These are phyloP conservation scores for Corchorus olitorius DNA, from an alignment of 345 rosid genomes.

Conservation along the genomic window DNA sequence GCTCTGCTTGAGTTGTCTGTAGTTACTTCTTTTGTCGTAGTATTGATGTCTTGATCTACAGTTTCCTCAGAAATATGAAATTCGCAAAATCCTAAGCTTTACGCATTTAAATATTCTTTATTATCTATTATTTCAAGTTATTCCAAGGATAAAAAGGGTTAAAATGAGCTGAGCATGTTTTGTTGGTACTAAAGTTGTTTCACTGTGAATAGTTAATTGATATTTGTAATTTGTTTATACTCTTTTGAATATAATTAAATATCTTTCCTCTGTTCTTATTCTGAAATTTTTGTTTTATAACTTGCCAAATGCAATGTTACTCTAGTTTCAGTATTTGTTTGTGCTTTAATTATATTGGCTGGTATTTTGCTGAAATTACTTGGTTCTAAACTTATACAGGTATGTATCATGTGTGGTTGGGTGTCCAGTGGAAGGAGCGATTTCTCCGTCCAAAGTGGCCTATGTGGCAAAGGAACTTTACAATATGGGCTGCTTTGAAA, in stretches of 20 bases:
- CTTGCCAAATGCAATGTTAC: background rate
- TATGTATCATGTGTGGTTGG: constrained; percentile 95
- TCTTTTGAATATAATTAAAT: background rate
- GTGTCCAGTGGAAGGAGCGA: constrained; percentile 84
- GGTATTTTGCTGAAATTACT: constrained; percentile 15
- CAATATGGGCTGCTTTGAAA: constrained; percentile 95
- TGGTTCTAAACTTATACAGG: constrained; percentile 40
- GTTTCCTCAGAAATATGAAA: background rate
- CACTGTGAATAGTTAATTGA: background rate
- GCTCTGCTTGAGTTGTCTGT: background rate
- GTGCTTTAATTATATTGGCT: constrained; percentile 4
- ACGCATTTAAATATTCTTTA: background rate
- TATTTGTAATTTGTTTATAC: constrained; percentile 3
- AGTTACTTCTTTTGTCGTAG: background rate
- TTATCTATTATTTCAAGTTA: background rate
- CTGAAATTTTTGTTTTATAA: background rate
- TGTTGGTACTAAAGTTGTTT: background rate
- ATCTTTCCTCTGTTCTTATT: background rate
- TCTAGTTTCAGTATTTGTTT: background rate
- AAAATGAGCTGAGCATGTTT: background rate
- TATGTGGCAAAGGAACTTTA: constrained; percentile 86
- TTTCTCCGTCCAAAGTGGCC: constrained; percentile 78
- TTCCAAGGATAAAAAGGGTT: background rate
- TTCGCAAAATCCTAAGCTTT: background rate
- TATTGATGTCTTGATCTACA: background rate